A percentile compares a stretch with the other conserved stretches of the same genome.
Evolutionary conservation across 805 yeast genomes (phyloP).

Genomic region (Nakazawaea anatomiae): DNA sequence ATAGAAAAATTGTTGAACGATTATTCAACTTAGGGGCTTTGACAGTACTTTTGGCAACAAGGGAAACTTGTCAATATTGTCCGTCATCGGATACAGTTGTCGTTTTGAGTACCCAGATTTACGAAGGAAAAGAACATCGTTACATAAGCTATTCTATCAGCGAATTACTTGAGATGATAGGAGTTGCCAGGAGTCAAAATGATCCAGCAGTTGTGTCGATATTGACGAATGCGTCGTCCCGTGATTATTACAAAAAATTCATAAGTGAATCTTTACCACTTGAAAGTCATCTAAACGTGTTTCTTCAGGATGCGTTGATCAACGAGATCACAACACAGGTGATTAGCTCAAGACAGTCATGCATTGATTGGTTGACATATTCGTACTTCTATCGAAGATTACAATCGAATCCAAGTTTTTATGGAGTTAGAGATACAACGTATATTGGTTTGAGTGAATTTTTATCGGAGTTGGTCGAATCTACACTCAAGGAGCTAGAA

Average conservation of each 20-base stretch:
- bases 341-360: conserved; percentile 68
- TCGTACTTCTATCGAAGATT: conserved; percentile 79
- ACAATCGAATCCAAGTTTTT: conserved; percentile 79
- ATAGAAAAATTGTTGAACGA: conserved; percentile 47
- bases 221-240: conserved; percentile 48
- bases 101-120: conserved; percentile 64
- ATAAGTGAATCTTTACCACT: conserved; percentile 72
- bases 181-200: conserved; percentile 22
- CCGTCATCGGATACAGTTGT: conserved; percentile 54
- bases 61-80: conserved; percentile 43
- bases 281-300: conserved; percentile 64
- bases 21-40: conserved; percentile 47
- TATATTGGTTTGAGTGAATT: conserved; percentile 72
- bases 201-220: conserved; percentile 41
- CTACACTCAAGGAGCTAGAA: conserved; percentile 53
- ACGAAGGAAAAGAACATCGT: conserved; percentile 70
- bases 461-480: conserved; percentile 79
- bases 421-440: conserved; percentile 65
- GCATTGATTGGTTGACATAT: conserved; percentile 86
- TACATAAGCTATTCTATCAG: conserved; percentile 62
- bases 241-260: conserved; percentile 65
- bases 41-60: conserved; percentile 53
- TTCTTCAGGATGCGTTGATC: conserved; percentile 61
- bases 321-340: conserved; percentile 67
- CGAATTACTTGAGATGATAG: conserved; percentile 62